Conservation (phyloP, 2,329 filamentous ascomycete genomes). For the Periglandula ipomoeae region DNA sequence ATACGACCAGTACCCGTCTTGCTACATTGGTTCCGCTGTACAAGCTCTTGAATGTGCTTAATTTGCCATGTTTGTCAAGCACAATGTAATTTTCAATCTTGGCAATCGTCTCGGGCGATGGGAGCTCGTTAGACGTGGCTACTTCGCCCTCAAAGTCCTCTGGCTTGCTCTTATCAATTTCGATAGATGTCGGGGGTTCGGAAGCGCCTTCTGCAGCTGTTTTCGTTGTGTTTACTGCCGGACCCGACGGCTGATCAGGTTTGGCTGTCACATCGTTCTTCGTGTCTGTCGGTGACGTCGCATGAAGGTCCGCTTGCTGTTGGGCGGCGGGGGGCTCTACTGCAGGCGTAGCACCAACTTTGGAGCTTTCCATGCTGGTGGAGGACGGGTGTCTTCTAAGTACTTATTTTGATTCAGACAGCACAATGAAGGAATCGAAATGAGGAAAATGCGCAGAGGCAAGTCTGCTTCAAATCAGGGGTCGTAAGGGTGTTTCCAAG, state of each 20-base stretch:
- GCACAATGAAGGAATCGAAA: no score
- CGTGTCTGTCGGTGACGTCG: neutral
- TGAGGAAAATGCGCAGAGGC: neutral
- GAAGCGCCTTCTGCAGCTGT: neutral
- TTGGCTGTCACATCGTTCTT: neutral
- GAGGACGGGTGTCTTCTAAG: no score
- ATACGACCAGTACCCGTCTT: constrained; percentile 57
- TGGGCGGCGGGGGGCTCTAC: neutral
- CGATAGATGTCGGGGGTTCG: neutral
- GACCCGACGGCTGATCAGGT: neutral
- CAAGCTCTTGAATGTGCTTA: constrained; percentile 52
- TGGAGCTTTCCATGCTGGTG: neutral
- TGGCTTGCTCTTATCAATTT: constrained; percentile 30
- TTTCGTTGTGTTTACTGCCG: neutral
- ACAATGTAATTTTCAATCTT: constrained; percentile 47
- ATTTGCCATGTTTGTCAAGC: constrained; percentile 51
- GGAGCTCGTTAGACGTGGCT: constrained; percentile 45
- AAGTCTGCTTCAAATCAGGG: neutral
- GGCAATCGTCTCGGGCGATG: constrained; percentile 37
- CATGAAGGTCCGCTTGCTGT: neutral
- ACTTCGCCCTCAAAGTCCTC: constrained; percentile 49
- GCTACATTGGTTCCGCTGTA: constrained; percentile 46
- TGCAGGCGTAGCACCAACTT: neutral
- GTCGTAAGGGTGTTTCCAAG: neutral
- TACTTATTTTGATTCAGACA: no score